These are phyloP conservation scores for Torulaspora globosa DNA, from an alignment of 1,139 yeast genomes.

Conservation along the genomic window DNA sequence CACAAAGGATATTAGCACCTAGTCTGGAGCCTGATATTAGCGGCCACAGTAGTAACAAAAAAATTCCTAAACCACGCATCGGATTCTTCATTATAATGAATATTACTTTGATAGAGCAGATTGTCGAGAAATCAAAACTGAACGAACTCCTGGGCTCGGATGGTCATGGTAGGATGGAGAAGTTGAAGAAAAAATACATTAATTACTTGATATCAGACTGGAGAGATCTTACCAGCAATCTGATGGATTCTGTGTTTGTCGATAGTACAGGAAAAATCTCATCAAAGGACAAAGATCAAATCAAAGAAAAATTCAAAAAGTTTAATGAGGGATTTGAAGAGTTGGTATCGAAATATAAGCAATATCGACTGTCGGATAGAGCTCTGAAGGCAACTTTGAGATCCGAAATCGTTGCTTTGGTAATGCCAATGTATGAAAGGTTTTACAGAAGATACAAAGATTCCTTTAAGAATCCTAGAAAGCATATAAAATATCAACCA, in stretches of 20 bases:
- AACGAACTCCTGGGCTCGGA: constrained; percentile 50
- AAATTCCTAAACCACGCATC: constrained; percentile 39
- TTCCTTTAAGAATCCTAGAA: constrained; percentile 36
- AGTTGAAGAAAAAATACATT: constrained; percentile 68
- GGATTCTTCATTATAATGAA: constrained; percentile 76
- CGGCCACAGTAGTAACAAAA: constrained; percentile 25
- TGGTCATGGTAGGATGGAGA: constrained; percentile 64
- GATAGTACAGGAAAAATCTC: constrained; percentile 47
- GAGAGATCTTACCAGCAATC: constrained; percentile 71
- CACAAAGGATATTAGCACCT: constrained; percentile 44
- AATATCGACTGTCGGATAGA: constrained; percentile 63
- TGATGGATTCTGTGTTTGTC: constrained; percentile 66
- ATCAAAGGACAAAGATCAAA: constrained; percentile 72
- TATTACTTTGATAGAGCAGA: constrained; percentile 68
- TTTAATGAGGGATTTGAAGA: constrained; percentile 84
- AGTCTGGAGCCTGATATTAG: constrained; percentile 31
- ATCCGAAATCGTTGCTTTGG: constrained; percentile 45
- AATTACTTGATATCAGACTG: constrained; percentile 78
- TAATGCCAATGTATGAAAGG: constrained; percentile 78
- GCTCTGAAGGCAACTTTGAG: constrained; percentile 47
- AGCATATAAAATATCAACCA: constrained; percentile 43
- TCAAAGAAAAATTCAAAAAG: constrained; percentile 77
- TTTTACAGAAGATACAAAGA: constrained; percentile 48
- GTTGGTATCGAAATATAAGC: constrained; percentile 59
- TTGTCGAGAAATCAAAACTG: constrained; percentile 58